Evolutionary conservation across 805 yeast species (phyloP).

Genomic region (Saccharomycopsis lassenensis): DNA sequence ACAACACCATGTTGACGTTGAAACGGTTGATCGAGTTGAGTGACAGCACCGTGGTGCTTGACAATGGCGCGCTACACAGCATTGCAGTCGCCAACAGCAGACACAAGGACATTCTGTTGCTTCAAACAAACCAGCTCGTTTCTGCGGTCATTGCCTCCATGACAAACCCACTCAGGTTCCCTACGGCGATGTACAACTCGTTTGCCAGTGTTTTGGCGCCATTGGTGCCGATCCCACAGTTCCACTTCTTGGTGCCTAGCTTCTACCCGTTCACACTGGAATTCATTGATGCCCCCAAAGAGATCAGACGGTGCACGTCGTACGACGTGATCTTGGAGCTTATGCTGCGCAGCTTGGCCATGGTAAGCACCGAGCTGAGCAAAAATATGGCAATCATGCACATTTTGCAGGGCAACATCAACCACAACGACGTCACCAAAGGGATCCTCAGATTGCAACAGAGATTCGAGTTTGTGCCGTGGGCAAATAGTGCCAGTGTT

Average conservation of each 20-base stretch:
- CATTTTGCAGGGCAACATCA: constrained; percentile 50
- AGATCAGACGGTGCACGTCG: constrained; percentile 60
- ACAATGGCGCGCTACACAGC: constrained; percentile 71
- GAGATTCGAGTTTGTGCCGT: constrained; percentile 68
- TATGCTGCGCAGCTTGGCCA: constrained; percentile 62
- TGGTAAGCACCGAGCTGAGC: constrained; percentile 46
- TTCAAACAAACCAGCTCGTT: constrained; percentile 75
- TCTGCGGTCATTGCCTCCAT: constrained; percentile 75
- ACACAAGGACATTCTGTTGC: constrained; percentile 51
- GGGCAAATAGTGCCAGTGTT: constrained; percentile 63
- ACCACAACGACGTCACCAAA: constrained; percentile 62
- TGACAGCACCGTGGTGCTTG: constrained; percentile 82
- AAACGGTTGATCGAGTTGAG: constrained; percentile 74
- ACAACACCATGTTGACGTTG: constrained; percentile 76
- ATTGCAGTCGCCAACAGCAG: constrained; percentile 57
- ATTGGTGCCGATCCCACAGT: constrained; percentile 73
- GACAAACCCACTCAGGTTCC: constrained; percentile 83
- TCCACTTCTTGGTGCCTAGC: constrained; percentile 64
- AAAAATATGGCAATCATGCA: constrained; percentile 62
- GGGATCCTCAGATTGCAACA: constrained; percentile 54
- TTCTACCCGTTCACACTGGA: constrained; percentile 72
- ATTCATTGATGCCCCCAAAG: constrained; percentile 46
- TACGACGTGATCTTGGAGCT: constrained; percentile 79
- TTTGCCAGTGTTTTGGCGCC: constrained; percentile 72
- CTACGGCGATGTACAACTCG: constrained; percentile 84